Conservation (phyloP, 2,329 filamentous ascomycete genomes). For the Sporothrix globosa region DNA sequence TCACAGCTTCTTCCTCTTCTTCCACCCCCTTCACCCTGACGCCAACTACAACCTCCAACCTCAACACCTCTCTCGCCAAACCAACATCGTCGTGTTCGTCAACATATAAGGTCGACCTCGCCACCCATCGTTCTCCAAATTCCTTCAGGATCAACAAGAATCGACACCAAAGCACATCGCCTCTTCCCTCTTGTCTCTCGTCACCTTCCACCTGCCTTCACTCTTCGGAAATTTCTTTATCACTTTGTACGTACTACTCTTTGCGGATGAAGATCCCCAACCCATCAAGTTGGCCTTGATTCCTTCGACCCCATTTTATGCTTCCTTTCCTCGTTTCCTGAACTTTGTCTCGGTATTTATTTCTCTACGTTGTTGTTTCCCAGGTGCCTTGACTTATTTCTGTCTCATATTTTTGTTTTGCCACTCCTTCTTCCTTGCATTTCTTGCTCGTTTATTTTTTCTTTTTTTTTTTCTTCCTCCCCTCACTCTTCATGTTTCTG, state of each 20-base stretch:
- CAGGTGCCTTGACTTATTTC: background rate
- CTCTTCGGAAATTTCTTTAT: background rate
- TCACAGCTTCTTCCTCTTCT: background rate
- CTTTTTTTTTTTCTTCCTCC: background rate
- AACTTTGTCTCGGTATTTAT: background rate
- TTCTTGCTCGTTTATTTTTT: background rate
- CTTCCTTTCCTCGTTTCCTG: background rate
- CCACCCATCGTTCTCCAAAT: slow-evolving; percentile 2
- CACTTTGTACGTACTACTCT: slow-evolving; percentile 5
- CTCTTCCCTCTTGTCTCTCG: background rate
- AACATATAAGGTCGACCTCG: slow-evolving; percentile 23
- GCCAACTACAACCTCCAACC: background rate
- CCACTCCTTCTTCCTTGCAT: background rate
- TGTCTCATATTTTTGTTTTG: slow-evolving; percentile 1
- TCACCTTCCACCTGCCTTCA: background rate
- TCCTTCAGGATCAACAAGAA: slow-evolving; percentile 29
- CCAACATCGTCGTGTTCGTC: background rate
- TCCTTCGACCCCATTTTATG: background rate
- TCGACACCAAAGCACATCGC: slow-evolving; percentile 9
- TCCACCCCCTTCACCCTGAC: background rate
- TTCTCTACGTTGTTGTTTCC: background rate
- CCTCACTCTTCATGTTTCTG: slow-evolving; percentile 13
- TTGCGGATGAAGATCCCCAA: background rate
- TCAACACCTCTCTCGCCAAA: background rate
- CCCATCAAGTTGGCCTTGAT: slow-evolving; percentile 5